Evolutionary conservation across 164 flowering plant species (phyloP), one percentile per base, ranked within the genome.

Genomic region (Warburgia ugandensis): DNA sequence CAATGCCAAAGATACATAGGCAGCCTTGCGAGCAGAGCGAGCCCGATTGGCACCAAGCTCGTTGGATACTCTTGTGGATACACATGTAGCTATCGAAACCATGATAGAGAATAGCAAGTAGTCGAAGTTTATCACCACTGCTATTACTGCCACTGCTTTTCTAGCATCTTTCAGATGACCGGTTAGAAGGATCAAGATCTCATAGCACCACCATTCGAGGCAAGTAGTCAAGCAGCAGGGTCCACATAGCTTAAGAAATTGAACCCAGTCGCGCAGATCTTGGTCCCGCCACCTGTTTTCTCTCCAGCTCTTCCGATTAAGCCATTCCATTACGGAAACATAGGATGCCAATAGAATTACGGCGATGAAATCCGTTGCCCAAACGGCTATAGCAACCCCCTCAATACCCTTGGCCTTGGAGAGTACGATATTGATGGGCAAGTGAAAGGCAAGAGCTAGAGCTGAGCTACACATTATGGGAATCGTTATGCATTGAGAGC

Each of bases 131-230:
- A 92, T 66, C 17, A 85, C 86, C 11, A 92, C 75, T 25, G 78
- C 83, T 11, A 92, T 13, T 2, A 81, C 75, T 5, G 86, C 77
- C 1, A 85, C 84, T 0, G 77, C 72, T 58, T 69, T 73, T 49
- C 61, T 70, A 0, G 96, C 86, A 37, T 85, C 68, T 0, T 71
- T 42, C 1, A 92, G 67, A 28, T 74, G 72, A 16, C 95, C 98
- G 2, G 96, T 67, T 8, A 88, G 73, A 61, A 92, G 44, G 50
- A 92, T 76, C 42, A 92, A 36, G 44, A 85, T 81, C 80, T 91
- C 95, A 32, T 56, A 70, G 71, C 98, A 87, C 98, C 98, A 91
- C 98, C 98, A 91, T 50, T 87, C 98, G 3, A 91, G n/a, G n/a
- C n/a, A n/a, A n/a, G 83, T 81, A 38, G 86, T 85, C 36, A 91